phyloP scores from a whole-genome alignment of 2,329 filamentous ascomycete genomes.

The Aspergillus glaucus region DNA sequence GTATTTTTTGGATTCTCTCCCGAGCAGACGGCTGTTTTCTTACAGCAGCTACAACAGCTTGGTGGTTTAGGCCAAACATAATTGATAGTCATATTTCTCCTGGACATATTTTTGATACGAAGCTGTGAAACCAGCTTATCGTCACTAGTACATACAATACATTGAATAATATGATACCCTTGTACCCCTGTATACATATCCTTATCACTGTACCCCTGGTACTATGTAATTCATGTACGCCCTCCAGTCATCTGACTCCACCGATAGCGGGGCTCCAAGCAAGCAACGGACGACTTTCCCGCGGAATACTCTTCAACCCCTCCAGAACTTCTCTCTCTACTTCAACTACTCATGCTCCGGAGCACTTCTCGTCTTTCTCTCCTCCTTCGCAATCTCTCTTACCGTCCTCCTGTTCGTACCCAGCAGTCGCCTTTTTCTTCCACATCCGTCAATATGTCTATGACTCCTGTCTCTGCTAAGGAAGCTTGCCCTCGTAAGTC shows the following conservation, averaged over 20 bases:
- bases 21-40: conserved; percentile 70
- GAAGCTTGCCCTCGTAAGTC: conserved; percentile 43
- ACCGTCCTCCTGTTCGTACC: conserved; percentile 5
- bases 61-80: conserved; percentile 12
- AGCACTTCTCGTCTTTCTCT: conserved; percentile 17
- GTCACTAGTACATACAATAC: no score
- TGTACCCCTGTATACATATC: no score
- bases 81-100: not conserved
- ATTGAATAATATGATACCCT: no score
- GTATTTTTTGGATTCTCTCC: conserved; percentile 89
- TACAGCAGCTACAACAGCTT: conserved; percentile 60
- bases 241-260: not conserved
- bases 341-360: conserved; percentile 18
- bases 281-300: conserved; percentile 10
- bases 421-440: conserved; percentile 3
- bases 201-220: no score
- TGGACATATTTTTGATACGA: no score
- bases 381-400: conserved; percentile 5
- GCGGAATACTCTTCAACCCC: conserved; percentile 10
- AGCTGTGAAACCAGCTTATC: no score
- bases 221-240: no score
- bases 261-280: not conserved
- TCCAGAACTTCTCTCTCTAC: not conserved
- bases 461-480: conserved; percentile 35
- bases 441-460: conserved; percentile 29